Percentiles rank a stretch among this genome's conserved stretches.
Evolutionary conservation across 257 asterid species (phyloP).

Genomic region (Datura wrightii): DNA sequence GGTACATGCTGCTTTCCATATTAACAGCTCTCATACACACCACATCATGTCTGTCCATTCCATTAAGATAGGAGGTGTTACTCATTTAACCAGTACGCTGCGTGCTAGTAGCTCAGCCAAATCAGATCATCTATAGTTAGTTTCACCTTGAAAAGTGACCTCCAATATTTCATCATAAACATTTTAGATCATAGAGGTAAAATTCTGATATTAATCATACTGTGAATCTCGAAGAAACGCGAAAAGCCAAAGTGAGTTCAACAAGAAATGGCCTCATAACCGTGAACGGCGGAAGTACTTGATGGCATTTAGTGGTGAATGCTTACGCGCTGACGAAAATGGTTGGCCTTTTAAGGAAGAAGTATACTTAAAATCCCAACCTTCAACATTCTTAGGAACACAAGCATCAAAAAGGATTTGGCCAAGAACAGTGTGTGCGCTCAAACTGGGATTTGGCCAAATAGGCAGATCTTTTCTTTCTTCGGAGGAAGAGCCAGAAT

Average conservation of each 20-base stretch:
- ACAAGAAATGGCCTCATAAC: constrained; percentile 51
- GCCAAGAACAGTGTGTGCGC: constrained; percentile 80
- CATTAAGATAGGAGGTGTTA: background rate
- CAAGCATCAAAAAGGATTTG: constrained; percentile 83
- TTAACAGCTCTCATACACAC: constrained; percentile 9
- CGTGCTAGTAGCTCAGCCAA: background rate
- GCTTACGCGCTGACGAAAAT: constrained; percentile 59
- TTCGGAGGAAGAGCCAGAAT: constrained; percentile 48
- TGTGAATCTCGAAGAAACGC: background rate
- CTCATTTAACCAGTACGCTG: constrained; percentile 12
- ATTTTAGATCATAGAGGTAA: background rate
- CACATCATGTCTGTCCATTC: constrained; percentile 15
- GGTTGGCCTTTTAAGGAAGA: constrained; percentile 78
- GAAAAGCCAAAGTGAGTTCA: background rate
- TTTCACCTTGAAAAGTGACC: constrained; percentile 21
- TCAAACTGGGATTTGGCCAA: constrained; percentile 59
- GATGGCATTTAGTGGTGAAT: constrained; percentile 56
- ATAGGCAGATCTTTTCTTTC: constrained; percentile 57
- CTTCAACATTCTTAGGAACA: constrained; percentile 84
- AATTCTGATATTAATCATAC: background rate
- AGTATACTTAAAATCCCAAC: constrained; percentile 84
- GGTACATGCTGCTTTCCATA: constrained; percentile 11
- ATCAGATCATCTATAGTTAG: constrained; percentile 6
- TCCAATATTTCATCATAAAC: background rate
- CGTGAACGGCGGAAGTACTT: constrained; percentile 63